Evolutionary conservation across 1,284 basidiomycete genomes (phyloP), one percentile per base, ranked within the genome.

Genomic region (Ceratobasidium theobromae): DNA sequence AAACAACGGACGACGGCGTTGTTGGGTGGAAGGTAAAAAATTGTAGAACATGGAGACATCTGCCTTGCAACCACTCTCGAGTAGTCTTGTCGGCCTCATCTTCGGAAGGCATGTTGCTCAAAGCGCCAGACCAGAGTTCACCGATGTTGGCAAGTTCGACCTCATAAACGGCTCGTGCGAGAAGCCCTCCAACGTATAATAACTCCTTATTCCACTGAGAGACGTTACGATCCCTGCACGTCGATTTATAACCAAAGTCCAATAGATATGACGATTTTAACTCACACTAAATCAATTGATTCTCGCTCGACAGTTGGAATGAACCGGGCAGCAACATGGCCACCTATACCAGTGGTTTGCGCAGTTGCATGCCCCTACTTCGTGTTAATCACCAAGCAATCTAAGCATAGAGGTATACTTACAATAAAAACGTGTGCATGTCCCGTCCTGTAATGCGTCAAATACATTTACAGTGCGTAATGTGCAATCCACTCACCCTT

Each of bases 221-320:
- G 11, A 77, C 75, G 35, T 90, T 87, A 40, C 84, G 84, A 75
- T 93, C 91, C 72, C 88, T 91, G 54, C 11, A 68, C 38, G 70
- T 58, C 27, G 49, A 62, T 72, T 70, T 68, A 70, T 69, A 43
- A 74, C 70, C 25, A 72, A 72, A 58, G 77, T 76, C 57, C 73
- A 75, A 71, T 68, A n/a, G 58, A 23, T 9, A 58, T 28, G 14
- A 45, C 5, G 6, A n/a, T n/a, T n/a, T n/a, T n/a, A 9, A 77
- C 86, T 77, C 75, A 91, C 86, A 91, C 87, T 4, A 95, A 79
- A 76, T 97, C 95, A 69, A 98, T 88, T 0, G 91, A 93, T 77
- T 99, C 96, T 70, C 96, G 85, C 77, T 99, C 96, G 1, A 99
- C 96, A 0, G 96, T 99, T 0, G 95, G 94, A 67, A 99, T 97